Base-by-base conservation (phyloP, 768 basidiomycete genomes). In the Tulasnella sp. region DNA sequence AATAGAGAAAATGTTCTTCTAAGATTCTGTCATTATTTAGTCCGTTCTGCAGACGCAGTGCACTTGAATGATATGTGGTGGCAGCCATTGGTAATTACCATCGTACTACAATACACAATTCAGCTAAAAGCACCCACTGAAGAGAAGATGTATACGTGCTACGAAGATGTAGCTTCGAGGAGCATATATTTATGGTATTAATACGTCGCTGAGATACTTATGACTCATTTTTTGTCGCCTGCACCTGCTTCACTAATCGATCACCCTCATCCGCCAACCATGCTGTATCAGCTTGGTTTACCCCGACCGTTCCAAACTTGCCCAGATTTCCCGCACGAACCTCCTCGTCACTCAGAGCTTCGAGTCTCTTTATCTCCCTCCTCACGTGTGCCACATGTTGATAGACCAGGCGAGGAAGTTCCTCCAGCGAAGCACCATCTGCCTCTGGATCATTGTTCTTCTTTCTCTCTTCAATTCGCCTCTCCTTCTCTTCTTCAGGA, bases 361-460 rank as follows among this genome's bases (percentile, higher is more conserved):
- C 82, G 28, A 95, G 67, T 46, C 89, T 64, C 15, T 69, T 67
- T 29, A 84, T 67, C 67, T 93, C 91, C 47, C 76, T 68, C 41
- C 90, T 70, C 15, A 87, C 63, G 58, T 86, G 92, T 32, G 61
- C 62, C 9, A 84, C 80, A 13, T 90, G 63, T 22, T 72, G 70
- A 20, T 80, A 73, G 75, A 95, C 80, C 8, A 81, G 70, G 60
- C 79, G 73, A 1, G 87, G 82, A 59, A 87, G 84, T 45, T 71
- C 66, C 10, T 91, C 70, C 27, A 68, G 35, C 4, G 37, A 24
- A 24, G 34, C 47, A 53, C 50, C 7, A 39, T 37, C 15, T 48
- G 58, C 22, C 45, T 46, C 50, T 19, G 41, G 33, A 40, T 42
- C 48, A 46, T 53, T 51, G 27, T 41, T n/a, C 35, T 50, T 43